These are phyloP conservation scores for Macadamia integrifolia DNA, from an alignment of 164 flowering plant genomes.

Conservation along the genomic window DNA sequence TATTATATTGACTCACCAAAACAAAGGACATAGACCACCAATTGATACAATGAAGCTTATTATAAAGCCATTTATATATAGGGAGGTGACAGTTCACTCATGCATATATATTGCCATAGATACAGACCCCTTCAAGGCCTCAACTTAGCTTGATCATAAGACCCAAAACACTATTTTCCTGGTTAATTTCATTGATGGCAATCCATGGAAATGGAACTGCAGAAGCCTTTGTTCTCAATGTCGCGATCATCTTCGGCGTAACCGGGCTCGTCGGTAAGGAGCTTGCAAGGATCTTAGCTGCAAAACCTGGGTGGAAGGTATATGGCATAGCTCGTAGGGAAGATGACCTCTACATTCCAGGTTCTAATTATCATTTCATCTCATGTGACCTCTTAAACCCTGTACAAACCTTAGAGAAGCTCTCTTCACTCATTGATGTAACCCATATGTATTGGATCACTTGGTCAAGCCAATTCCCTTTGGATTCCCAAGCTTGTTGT, in stretches of 20 bases:
- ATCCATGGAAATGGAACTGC: not conserved
- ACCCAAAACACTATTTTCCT: not conserved
- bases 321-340: slow-evolving; percentile 65
- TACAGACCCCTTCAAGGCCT: too few relatives aligned
- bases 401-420: slow-evolving; percentile 36
- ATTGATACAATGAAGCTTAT: too few relatives aligned
- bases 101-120: too few relatives aligned
- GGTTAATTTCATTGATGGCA: slow-evolving; percentile 10
- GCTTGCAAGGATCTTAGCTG: slow-evolving; percentile 42
- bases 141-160: not conserved
- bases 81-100: too few relatives aligned
- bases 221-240: slow-evolving; percentile 12
- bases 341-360: slow-evolving; percentile 8
- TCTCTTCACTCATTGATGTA: slow-evolving; percentile 39
- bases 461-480: slow-evolving; percentile 61
- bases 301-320: slow-evolving; percentile 49
- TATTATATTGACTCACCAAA: too few relatives aligned
- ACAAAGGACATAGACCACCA: too few relatives aligned
- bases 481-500: slow-evolving; percentile 46
- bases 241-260: slow-evolving; percentile 71
- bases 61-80: too few relatives aligned
- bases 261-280: slow-evolving; percentile 82
- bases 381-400: slow-evolving; percentile 69
- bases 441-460: slow-evolving; percentile 91
- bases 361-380: slow-evolving; percentile 47